Evolutionary conservation across 1,139 yeast species (phyloP).

Genomic region (Starmera stellimalicola): DNA sequence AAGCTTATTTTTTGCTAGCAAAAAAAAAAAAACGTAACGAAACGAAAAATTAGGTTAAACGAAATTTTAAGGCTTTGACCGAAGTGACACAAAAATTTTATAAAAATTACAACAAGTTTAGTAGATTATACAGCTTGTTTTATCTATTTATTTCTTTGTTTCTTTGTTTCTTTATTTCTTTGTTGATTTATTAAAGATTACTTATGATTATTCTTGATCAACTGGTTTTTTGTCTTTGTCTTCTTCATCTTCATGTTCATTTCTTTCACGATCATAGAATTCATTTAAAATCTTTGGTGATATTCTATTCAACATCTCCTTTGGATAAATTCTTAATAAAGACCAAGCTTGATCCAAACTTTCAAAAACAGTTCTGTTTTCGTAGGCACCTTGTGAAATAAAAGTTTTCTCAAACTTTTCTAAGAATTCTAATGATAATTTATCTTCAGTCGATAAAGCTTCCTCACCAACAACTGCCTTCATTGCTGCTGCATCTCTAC

Average conservation of each 20-base stretch:
- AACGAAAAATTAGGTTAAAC: too few relatives aligned
- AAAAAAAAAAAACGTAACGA: too few relatives aligned
- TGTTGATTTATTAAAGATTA: too few relatives aligned
- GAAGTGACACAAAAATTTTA: too few relatives aligned
- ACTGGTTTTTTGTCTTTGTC: slow-evolving; percentile 24
- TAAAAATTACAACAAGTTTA: too few relatives aligned
- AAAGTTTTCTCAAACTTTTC: slow-evolving; percentile 96
- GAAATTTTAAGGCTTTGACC: too few relatives aligned
- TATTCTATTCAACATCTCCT: slow-evolving; percentile 96
- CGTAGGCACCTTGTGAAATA: slow-evolving; percentile 93
- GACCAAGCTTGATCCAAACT: slow-evolving; percentile 98
- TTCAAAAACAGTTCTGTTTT: slow-evolving; percentile 88
- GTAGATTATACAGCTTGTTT: too few relatives aligned
- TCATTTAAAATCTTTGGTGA: slow-evolving; percentile 94
- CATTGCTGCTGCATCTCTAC: slow-evolving; percentile 99
- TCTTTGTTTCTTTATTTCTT: too few relatives aligned
- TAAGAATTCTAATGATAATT: slow-evolving; percentile 90
- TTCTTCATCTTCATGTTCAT: slow-evolving; percentile 41
- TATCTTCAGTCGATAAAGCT: slow-evolving; percentile 95
- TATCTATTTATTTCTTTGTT: neutral
- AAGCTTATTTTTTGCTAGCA: neutral
- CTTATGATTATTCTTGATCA: too few relatives aligned
- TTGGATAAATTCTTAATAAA: slow-evolving; percentile 93
- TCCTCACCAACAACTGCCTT: slow-evolving; percentile 99
- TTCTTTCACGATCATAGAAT: slow-evolving; percentile 86